These are phyloP conservation scores for Penicillium sclerotigenum DNA, from an alignment of 2,329 filamentous ascomycete genomes.

Conservation along the genomic window DNA sequence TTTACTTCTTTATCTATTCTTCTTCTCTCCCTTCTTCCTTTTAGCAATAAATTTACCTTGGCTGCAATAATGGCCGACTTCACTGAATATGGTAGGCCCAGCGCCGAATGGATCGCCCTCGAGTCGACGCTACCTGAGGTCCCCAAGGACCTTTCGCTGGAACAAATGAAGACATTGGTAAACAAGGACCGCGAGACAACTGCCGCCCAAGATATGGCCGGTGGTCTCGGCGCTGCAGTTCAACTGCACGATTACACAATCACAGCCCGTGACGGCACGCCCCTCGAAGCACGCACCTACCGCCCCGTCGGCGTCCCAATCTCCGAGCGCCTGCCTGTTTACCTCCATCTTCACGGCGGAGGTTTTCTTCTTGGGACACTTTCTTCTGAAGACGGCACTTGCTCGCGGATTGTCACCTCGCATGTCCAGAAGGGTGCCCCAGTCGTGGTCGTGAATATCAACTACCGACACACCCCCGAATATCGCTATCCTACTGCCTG, in stretches of 20 bases:
- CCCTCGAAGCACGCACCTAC: slow-evolving; percentile 49
- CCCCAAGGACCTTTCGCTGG: slow-evolving; percentile 19
- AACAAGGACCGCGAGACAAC: slow-evolving; percentile 37
- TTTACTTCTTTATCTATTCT: too few species aligned
- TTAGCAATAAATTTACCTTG: too few species aligned
- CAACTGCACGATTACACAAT: slow-evolving; percentile 38
- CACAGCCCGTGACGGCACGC: slow-evolving; percentile 45
- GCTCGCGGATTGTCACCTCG: slow-evolving; percentile 46
- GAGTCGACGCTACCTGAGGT: slow-evolving; percentile 33
- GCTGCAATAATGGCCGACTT: slow-evolving; percentile 35
- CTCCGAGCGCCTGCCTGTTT: slow-evolving; percentile 45
- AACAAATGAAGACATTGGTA: slow-evolving; percentile 23
- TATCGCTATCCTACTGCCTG: slow-evolving; percentile 52
- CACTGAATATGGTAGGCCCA: slow-evolving; percentile 42
- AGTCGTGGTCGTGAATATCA: slow-evolving; percentile 52
- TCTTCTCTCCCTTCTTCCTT: neutral
- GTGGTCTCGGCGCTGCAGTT: slow-evolving; percentile 31
- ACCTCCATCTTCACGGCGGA: slow-evolving; percentile 55
- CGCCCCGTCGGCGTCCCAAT: slow-evolving; percentile 36
- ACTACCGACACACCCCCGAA: slow-evolving; percentile 60
- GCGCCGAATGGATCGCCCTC: slow-evolving; percentile 46
- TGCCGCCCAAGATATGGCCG: slow-evolving; percentile 32
- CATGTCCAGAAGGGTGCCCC: slow-evolving; percentile 21
- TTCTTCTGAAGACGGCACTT: slow-evolving; percentile 52
- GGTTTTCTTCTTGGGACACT: slow-evolving; percentile 58